phyloP scores from a whole-genome alignment of 1,139 yeast genomes.

The Hansenula lynferdii region DNA sequence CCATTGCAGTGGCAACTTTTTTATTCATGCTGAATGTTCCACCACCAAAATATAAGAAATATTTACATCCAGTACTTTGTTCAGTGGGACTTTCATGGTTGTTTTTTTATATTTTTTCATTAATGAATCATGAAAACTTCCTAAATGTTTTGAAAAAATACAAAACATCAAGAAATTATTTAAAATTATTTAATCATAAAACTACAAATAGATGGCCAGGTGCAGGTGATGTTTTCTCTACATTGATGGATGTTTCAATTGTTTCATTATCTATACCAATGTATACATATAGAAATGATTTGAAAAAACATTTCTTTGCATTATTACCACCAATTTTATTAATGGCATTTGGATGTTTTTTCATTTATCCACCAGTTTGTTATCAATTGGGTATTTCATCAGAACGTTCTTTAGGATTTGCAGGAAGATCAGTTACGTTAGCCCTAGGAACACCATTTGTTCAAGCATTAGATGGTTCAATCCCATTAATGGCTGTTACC shows the following conservation, averaged over 20 bases:
- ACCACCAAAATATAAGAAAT: slow-evolving; percentile 43
- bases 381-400: slow-evolving; percentile 59
- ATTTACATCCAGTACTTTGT: slow-evolving; percentile 66
- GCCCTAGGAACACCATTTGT: slow-evolving; percentile 77
- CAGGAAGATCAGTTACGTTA: slow-evolving; percentile 77
- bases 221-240: slow-evolving; percentile 69
- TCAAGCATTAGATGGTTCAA: slow-evolving; percentile 58
- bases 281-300: slow-evolving; percentile 68
- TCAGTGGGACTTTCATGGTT: slow-evolving; percentile 60
- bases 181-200: slow-evolving; percentile 46
- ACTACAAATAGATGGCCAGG: slow-evolving; percentile 53
- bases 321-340: slow-evolving; percentile 55
- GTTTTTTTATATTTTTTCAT: slow-evolving; percentile 54
- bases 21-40: slow-evolving; percentile 57
- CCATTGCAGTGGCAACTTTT: slow-evolving; percentile 38
- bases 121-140: slow-evolving; percentile 46
- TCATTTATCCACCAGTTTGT: slow-evolving; percentile 66
- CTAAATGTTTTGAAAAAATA: slow-evolving; percentile 47
- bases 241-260: slow-evolving; percentile 72
- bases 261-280: slow-evolving; percentile 73
- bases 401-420: slow-evolving; percentile 62
- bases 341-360: slow-evolving; percentile 54
- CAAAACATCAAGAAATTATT: slow-evolving; percentile 66
- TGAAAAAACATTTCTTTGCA: slow-evolving; percentile 51
- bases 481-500: slow-evolving; percentile 72